Base-by-base conservation (phyloP, 2,329 filamentous ascomycete genomes). In the Verticillium tricorpus region DNA sequence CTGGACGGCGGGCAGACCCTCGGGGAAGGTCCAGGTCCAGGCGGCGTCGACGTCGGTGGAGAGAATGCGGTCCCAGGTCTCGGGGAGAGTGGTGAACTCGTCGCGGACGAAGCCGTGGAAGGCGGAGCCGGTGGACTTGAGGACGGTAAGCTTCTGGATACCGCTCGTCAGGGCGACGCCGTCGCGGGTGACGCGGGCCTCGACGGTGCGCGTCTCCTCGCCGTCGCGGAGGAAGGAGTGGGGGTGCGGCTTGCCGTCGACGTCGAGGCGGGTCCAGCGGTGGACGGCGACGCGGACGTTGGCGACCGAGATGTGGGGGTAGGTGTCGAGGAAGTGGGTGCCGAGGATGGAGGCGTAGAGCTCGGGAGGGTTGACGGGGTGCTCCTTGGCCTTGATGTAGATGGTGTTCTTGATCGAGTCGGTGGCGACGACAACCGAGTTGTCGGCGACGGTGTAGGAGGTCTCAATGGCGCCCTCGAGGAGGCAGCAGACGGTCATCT, bases 351-450 rank as follows among this genome's bases (percentile, higher is more conserved):
- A 86, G 67, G 91, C 94, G 75, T 92, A 99, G 65, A 96, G 87
- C 82, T 99, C 95, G 0, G 95, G 94, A 17, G 95, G 93, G 69
- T 89, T 92, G 69, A 99, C 90, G 37, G 93, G 91, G 80, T 96
- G 84, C 78, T 96, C 89, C 81, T 97, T 97, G 72, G 95, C 94
- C 73, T 92, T 89, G 79, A 99, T 93, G 82, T 95, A 97, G 73
- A 91, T 89, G 70, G 91, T 98, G 80, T 99, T 97, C 82, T 99
- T 99, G 80, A 98, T 96, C 31, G 93, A 94, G 78, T 99, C 95
- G 64, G 95, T 99, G 66, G 95, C 93, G 64, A 99, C 94, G 63
- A 99, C 87, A 67, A 96, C 91, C 70, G 89, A 91, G 84, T 99
- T 99, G 81, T 99, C 93, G 69, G 92, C 94, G 72, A 85, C 77